A percentile compares a stretch with the other conserved stretches of the same genome.
Evolutionary conservation across 2,329 filamentous ascomycete species (phyloP).

Genomic region (Aspergillus brunneoviolaceus): DNA sequence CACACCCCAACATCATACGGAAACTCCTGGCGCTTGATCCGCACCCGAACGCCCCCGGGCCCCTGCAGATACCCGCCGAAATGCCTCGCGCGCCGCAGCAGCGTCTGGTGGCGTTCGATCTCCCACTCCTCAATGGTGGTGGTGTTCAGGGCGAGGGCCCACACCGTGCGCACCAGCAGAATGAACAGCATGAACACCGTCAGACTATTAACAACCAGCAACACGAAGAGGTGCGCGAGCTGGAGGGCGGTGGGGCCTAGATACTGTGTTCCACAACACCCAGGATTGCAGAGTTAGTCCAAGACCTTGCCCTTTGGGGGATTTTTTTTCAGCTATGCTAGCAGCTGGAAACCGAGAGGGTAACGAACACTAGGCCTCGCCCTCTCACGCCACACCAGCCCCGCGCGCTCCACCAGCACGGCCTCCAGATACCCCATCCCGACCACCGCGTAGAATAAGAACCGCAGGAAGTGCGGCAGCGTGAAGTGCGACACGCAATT

Average conservation of each 20-base stretch:
- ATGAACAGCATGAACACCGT: constrained; percentile 57
- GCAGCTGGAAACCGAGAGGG: not conserved
- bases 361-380: not conserved
- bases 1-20: constrained; percentile 66
- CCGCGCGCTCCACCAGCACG: constrained; percentile 53
- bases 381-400: constrained; percentile 52
- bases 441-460: constrained; percentile 59
- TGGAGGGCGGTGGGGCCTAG: constrained; percentile 56
- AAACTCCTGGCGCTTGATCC: constrained; percentile 61
- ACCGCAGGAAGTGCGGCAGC: constrained; percentile 65
- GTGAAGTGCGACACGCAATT: constrained; percentile 67
- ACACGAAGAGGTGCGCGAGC: constrained; percentile 56
- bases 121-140: constrained; percentile 67
- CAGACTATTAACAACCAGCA: constrained; percentile 56
- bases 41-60: constrained; percentile 55
- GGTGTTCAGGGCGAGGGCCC: constrained; percentile 57
- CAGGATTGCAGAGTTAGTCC: no score
- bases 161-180: constrained; percentile 55
- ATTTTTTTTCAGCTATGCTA: no score
- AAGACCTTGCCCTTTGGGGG: no score
- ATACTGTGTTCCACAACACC: constrained; percentile 47
- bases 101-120: constrained; percentile 49
- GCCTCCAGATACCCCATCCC: constrained; percentile 59
- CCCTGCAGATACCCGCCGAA: constrained; percentile 60
- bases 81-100: constrained; percentile 46